A percentile compares a stretch with the other conserved stretches of the same genome.
phyloP scores from a whole-genome alignment of 2,329 filamentous ascomycete species.

The Colletotrichum sp. region DNA sequence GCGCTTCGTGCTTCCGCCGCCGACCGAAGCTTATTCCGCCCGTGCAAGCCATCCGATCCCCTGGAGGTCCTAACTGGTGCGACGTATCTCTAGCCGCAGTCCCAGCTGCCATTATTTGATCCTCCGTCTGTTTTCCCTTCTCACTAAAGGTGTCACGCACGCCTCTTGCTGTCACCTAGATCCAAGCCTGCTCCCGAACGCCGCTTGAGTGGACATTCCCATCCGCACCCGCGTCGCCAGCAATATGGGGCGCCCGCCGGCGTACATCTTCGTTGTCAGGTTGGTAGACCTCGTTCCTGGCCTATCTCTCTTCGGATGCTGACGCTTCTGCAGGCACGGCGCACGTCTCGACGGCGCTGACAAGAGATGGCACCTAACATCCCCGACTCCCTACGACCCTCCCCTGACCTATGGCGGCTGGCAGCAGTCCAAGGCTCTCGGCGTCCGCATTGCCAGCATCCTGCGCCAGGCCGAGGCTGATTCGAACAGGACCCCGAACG shows the following conservation, averaged over 20 bases:
- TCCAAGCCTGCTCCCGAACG: neutral
- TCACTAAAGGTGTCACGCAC: neutral
- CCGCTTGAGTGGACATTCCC: neutral
- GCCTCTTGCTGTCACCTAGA: neutral
- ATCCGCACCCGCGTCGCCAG: neutral
- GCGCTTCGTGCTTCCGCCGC: slow-evolving; percentile 9
- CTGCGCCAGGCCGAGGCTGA: slow-evolving; percentile 57
- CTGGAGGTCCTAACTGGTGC: neutral
- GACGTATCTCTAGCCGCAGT: slow-evolving; percentile 4
- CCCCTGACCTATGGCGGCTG: slow-evolving; percentile 95
- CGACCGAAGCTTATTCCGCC: slow-evolving; percentile 14
- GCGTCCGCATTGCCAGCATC: slow-evolving; percentile 81
- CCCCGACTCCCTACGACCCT: slow-evolving; percentile 92
- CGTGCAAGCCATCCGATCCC: slow-evolving; percentile 11
- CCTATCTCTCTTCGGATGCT: neutral
- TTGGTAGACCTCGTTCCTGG: slow-evolving; percentile 22
- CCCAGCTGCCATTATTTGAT: neutral
- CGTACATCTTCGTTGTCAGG: slow-evolving; percentile 51
- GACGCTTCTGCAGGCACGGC: slow-evolving; percentile 68
- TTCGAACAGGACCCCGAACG: slow-evolving; percentile 30
- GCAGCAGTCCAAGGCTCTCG: slow-evolving; percentile 83
- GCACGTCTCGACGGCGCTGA: slow-evolving; percentile 93
- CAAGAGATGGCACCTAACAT: slow-evolving; percentile 92
- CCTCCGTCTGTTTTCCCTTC: neutral
- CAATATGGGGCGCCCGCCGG: slow-evolving; percentile 46